A percentile compares a stretch with the other conserved stretches of the same genome.
These are phyloP conservation scores for Epicoccum nigrum DNA, from an alignment of 2,329 filamentous ascomycete genomes.

Conservation along the genomic window DNA sequence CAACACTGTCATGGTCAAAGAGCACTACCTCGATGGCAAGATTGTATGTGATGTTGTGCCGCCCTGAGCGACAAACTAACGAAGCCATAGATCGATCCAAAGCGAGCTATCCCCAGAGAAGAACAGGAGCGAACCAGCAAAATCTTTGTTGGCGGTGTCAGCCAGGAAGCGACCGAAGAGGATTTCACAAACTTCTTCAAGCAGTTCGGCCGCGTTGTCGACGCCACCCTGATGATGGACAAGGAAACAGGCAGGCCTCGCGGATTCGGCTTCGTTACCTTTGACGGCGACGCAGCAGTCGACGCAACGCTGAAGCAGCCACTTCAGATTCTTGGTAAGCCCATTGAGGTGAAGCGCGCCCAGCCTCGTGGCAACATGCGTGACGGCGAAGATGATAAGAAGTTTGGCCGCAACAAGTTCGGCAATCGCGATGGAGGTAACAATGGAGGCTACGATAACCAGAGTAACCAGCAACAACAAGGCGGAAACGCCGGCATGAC, in stretches of 20 bases:
- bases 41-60: slow-evolving; percentile 72
- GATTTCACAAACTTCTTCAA: slow-evolving; percentile 98
- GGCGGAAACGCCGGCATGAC: slow-evolving; percentile 70
- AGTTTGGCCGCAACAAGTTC: slow-evolving; percentile 48
- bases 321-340: slow-evolving; percentile 91
- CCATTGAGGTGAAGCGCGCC: slow-evolving; percentile 97
- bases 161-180: slow-evolving; percentile 93
- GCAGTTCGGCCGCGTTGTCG: slow-evolving; percentile 93
- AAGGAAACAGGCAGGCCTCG: slow-evolving; percentile 97
- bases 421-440: slow-evolving; percentile 43
- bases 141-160: slow-evolving; percentile 97
- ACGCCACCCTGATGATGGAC: slow-evolving; percentile 99
- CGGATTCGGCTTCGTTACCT: slow-evolving; percentile 97
- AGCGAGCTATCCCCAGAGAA: slow-evolving; percentile 94
- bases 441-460: slow-evolving; percentile 52
- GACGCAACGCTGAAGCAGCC: slow-evolving; percentile 85
- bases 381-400: slow-evolving; percentile 77
- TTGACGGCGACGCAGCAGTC: slow-evolving; percentile 93
- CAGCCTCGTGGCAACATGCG: slow-evolving; percentile 93
- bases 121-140: slow-evolving; percentile 99
- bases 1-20: slow-evolving; percentile 99
- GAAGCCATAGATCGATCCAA: slow-evolving; percentile 82
- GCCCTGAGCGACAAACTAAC: slow-evolving; percentile 27
- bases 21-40: slow-evolving; percentile 97
- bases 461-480: slow-evolving; percentile 54